A percentile compares a stretch with the other conserved stretches of the same genome.
These are phyloP conservation scores for Leptographium wingfieldii DNA, from an alignment of 2,329 filamentous ascomycete genomes.

Conservation along the genomic window DNA sequence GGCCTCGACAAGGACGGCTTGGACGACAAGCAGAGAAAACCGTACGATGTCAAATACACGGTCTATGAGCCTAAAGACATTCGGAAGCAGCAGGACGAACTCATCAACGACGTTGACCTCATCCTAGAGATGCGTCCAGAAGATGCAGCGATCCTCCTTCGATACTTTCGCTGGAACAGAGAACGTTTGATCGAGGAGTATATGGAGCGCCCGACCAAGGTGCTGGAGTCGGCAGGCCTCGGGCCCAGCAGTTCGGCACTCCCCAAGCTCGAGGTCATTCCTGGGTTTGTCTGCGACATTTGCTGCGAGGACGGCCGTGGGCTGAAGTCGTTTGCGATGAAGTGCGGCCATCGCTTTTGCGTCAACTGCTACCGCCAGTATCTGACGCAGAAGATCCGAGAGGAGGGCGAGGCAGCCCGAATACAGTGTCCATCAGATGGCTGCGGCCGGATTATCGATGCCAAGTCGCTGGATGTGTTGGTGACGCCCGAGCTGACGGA, in stretches of 20 bases:
- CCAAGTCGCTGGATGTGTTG: conserved; percentile 72
- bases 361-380: conserved; percentile 89
- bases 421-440: conserved; percentile 86
- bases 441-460: conserved; percentile 84
- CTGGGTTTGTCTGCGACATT: conserved; percentile 83
- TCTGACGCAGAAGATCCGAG: conserved; percentile 79
- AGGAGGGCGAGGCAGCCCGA: conserved; percentile 86
- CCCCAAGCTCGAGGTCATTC: conserved; percentile 56
- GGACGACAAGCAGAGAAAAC: conserved; percentile 52
- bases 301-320: conserved; percentile 80
- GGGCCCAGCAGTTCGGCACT: conserved; percentile 48
- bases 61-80: conserved; percentile 74
- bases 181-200: conserved; percentile 90
- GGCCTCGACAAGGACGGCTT: conserved; percentile 48
- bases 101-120: conserved; percentile 81
- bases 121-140: conserved; percentile 84
- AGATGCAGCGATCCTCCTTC: conserved; percentile 78
- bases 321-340: conserved; percentile 81
- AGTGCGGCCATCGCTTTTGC: conserved; percentile 88
- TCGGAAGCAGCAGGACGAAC: conserved; percentile 68
- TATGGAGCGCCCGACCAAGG: conserved; percentile 74
- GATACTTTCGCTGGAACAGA: conserved; percentile 91
- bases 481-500: conserved; percentile 41
- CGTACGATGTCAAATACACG: conserved; percentile 75
- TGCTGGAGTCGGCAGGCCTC: conserved; percentile 75